A percentile compares a stretch with the other conserved stretches of the same genome.
Evolutionary conservation across 1,284 basidiomycete genomes (phyloP).

Genomic region (Neolentinus lepideus): DNA sequence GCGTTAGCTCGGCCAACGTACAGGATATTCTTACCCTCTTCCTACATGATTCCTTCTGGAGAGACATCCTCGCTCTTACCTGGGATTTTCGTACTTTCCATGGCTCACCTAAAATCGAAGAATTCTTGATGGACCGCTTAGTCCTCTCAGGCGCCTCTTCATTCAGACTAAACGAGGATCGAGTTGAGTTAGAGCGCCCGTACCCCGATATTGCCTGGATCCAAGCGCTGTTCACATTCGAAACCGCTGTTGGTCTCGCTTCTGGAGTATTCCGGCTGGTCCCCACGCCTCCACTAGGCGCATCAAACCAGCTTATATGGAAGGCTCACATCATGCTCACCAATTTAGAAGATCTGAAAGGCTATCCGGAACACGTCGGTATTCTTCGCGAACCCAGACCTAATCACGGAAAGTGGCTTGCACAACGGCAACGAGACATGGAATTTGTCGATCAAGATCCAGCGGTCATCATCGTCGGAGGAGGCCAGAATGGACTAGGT

Average conservation of each 20-base stretch:
- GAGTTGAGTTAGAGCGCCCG: slow-evolving; percentile 30
- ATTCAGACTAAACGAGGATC: slow-evolving; percentile 29
- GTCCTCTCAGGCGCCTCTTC: slow-evolving; percentile 23
- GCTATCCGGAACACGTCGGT: slow-evolving; percentile 39
- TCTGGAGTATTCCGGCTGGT: slow-evolving; percentile 51
- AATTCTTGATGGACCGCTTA: slow-evolving; percentile 42
- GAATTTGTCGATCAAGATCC: slow-evolving; percentile 32
- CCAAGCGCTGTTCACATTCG: slow-evolving; percentile 50
- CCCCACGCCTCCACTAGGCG: slow-evolving; percentile 32
- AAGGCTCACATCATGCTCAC: slow-evolving; percentile 51
- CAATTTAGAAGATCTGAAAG: slow-evolving; percentile 49
- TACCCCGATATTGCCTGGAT: slow-evolving; percentile 56
- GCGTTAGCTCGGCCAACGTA: slow-evolving; percentile 27
- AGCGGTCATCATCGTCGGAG: slow-evolving; percentile 52
- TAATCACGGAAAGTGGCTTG: slow-evolving; percentile 34
- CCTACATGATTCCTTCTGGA: slow-evolving; percentile 30
- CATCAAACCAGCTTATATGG: slow-evolving; percentile 28
- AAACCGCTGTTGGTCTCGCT: slow-evolving; percentile 39
- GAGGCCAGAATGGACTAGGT: slow-evolving; percentile 50
- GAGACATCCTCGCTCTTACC: slow-evolving; percentile 55
- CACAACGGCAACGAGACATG: slow-evolving; percentile 30
- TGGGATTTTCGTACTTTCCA: slow-evolving; percentile 64
- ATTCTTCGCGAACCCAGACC: slow-evolving; percentile 28
- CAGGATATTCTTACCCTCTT: slow-evolving; percentile 32
- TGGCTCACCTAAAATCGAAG: slow-evolving; percentile 29